phyloP scores from a whole-genome alignment of 2,329 filamentous ascomycete genomes.

The Stagonosporopsis rhizophila region DNA sequence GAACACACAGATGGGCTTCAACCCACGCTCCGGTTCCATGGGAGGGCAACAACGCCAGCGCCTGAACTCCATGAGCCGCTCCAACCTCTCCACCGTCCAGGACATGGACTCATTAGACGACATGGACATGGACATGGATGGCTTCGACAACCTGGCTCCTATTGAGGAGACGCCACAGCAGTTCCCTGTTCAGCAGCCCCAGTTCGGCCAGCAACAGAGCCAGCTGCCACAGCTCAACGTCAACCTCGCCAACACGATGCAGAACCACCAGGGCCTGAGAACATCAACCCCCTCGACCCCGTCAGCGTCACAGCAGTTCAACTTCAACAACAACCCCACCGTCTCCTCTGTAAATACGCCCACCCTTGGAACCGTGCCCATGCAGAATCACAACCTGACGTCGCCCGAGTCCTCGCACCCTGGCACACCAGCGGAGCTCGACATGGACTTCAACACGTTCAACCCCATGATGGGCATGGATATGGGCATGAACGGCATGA shows the following conservation, averaged over 20 bases:
- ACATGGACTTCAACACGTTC: constrained; percentile 68
- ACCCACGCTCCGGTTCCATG: constrained; percentile 50
- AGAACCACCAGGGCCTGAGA: constrained; percentile 77
- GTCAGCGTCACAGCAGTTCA: constrained; percentile 69
- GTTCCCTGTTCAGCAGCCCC: constrained; percentile 60
- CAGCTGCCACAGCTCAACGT: constrained; percentile 77
- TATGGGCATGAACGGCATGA: constrained; percentile 42
- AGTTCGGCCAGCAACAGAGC: constrained; percentile 62
- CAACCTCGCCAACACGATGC: constrained; percentile 74
- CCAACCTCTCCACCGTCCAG: constrained; percentile 52
- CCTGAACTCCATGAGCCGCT: constrained; percentile 50
- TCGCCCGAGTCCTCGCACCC: constrained; percentile 73
- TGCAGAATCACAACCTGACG: constrained; percentile 64
- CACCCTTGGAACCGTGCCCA: constrained; percentile 80
- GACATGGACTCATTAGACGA: constrained; percentile 87
- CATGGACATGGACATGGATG: constrained; percentile 95
- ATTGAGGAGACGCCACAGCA: constrained; percentile 75
- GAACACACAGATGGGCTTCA: constrained; percentile 48
- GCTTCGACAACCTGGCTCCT: constrained; percentile 74
- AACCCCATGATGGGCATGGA: constrained; percentile 46
- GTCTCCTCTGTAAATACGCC: constrained; percentile 98
- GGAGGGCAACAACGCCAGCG: constrained; percentile 48
- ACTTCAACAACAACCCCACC: constrained; percentile 89
- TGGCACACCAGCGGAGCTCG: constrained; percentile 75
- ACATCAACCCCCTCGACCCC: constrained; percentile 88